phyloP scores from a whole-genome alignment of 2,329 filamentous ascomycete species.

The Leptographium procerum region DNA sequence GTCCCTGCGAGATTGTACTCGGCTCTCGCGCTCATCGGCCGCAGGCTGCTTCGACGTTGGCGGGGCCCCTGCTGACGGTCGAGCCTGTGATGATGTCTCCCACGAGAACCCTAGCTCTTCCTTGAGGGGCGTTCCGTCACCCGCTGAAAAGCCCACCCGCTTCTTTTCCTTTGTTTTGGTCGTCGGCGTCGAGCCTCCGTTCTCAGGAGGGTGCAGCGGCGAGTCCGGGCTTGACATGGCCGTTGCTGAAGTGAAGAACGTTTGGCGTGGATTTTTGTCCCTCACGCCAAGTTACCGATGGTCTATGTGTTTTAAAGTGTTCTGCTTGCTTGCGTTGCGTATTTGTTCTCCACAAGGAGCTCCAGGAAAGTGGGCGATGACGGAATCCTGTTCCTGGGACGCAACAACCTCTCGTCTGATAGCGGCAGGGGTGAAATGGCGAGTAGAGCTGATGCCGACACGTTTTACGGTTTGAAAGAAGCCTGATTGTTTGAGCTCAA shows the following conservation, averaged over 20 bases:
- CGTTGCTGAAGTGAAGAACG: not conserved
- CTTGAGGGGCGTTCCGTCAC: slow-evolving; percentile 1
- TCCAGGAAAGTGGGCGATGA: too few species aligned
- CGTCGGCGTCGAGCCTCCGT: not conserved
- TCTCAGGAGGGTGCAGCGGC: not conserved
- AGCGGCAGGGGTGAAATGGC: too few species aligned
- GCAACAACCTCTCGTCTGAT: too few species aligned
- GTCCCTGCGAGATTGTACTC: not conserved
- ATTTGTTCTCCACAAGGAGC: too few species aligned
- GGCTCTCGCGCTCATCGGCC: not conserved
- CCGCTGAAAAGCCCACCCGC: slow-evolving; percentile 13
- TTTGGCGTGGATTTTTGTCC: not conserved
- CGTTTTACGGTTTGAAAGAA: too few species aligned
- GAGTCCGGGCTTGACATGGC: slow-evolving; percentile 9
- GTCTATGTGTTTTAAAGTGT: too few species aligned
- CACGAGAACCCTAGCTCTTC: not conserved
- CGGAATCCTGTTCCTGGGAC: too few species aligned
- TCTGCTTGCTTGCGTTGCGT: too few species aligned
- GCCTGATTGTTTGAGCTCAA: too few species aligned
- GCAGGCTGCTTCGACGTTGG: not conserved
- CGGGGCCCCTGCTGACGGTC: not conserved
- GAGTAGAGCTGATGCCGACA: too few species aligned
- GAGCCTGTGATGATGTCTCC: not conserved
- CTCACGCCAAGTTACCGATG: too few species aligned
- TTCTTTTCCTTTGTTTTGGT: slow-evolving; percentile 14